Percentiles rank a stretch among this genome's conserved stretches.
Evolutionary conservation across 176 grass and related monocot genomes (phyloP).

Genomic region (Aegilops umbellulata): DNA sequence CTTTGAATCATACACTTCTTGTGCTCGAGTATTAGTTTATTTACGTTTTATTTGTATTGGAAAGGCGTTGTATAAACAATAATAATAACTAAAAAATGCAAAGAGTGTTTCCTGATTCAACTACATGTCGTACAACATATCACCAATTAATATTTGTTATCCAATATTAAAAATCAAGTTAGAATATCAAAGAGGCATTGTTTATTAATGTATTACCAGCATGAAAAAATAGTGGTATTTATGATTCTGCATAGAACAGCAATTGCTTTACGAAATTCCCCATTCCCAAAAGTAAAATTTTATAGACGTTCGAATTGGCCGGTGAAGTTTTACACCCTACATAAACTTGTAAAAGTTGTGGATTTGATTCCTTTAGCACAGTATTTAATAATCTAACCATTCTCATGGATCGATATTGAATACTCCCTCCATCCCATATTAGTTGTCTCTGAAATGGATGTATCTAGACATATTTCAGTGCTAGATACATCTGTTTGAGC

Average conservation of each 20-base stretch:
- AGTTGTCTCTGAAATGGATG: too few relatives aligned
- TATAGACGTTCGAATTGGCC: not conserved
- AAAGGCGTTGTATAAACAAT: not conserved
- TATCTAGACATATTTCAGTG: too few relatives aligned
- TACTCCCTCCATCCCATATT: not conserved
- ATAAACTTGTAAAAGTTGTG: not conserved
- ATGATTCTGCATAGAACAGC: slow-evolving; percentile 4
- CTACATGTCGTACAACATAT: not conserved
- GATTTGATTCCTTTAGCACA: not conserved
- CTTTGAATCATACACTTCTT: not conserved
- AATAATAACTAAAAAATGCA: not conserved
- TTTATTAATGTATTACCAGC: not conserved
- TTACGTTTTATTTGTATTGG: not conserved
- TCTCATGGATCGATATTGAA: not conserved
- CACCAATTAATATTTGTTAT: not conserved
- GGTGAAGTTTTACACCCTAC: not conserved
- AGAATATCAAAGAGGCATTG: not conserved
- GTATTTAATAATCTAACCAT: not conserved
- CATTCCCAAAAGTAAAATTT: not conserved
- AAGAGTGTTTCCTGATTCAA: not conserved
- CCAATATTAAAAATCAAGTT: not conserved
- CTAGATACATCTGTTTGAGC: too few relatives aligned
- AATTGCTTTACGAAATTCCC: not conserved
- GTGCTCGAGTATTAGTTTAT: not conserved
- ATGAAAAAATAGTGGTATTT: not conserved